phyloP scores from a whole-genome alignment of 805 yeast genomes.

The Sugiyamaella smithiae region DNA sequence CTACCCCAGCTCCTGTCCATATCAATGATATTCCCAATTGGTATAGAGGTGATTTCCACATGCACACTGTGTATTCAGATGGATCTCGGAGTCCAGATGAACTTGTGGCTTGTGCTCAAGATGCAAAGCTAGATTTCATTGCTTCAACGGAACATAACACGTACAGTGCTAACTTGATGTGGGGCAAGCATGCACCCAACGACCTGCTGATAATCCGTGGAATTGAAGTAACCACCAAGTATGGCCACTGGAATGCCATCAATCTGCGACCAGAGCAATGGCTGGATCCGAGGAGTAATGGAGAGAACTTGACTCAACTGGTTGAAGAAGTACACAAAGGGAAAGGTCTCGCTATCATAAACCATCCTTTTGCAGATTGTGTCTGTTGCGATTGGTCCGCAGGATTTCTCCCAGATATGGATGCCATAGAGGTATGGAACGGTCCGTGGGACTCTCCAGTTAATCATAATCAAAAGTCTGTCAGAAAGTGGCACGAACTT shows the following conservation, averaged over 20 bases:
- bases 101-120: constrained; percentile 6
- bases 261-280: constrained; percentile 13
- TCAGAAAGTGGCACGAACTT: constrained; percentile 12
- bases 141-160: constrained; percentile 21
- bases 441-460: constrained; percentile 16
- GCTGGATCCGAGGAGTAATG: constrained; percentile 13
- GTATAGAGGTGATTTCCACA: constrained; percentile 18
- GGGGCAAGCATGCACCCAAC: constrained; percentile 15
- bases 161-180: constrained; percentile 14
- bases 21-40: neutral
- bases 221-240: constrained; percentile 17
- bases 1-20: neutral
- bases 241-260: constrained; percentile 20
- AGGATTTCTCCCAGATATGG: constrained; percentile 6
- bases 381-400: constrained; percentile 15
- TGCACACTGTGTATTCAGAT: constrained; percentile 14
- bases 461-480: constrained; percentile 8
- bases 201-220: constrained; percentile 16
- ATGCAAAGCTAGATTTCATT: constrained; percentile 13
- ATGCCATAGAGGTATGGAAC: constrained; percentile 20
- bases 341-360: constrained; percentile 15
- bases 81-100: constrained; percentile 11
- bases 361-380: constrained; percentile 17
- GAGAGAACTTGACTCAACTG: neutral
- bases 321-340: constrained; percentile 9